Evolutionary conservation across 2,329 filamentous ascomycete species (phyloP), one percentile per base, ranked within the genome.

Genomic region (Pestalotiopsis sp.): DNA sequence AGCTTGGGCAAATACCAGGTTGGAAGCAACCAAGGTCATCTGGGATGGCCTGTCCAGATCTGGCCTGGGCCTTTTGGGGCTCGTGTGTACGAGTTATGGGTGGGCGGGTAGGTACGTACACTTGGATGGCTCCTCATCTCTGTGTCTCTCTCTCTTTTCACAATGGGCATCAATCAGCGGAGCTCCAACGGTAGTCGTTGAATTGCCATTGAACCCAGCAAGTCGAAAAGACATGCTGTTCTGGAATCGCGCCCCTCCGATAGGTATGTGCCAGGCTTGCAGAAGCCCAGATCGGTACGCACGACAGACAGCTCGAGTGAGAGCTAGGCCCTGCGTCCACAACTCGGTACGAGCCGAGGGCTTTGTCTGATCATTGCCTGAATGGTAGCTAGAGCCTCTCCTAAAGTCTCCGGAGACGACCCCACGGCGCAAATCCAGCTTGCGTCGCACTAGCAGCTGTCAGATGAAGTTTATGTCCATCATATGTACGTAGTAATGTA

Each of bases 271-370:
- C 30, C 30, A 35, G 30, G 30, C 30, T 35, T 58, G 56, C 26
- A 58, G 22, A 35, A 10, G 24, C 24, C 22, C 22, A 17, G 10
- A 57, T 20, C 17, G 20, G 22, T 52, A 52, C 44, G 20, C 20
- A 20, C 44, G 17, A n/a, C 9, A 20, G 44, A 52, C 17, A n/a
- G 44, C 20, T n/a, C 20, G 10, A 20, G 17, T 20, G 17, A n/a
- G 17, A 22, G 44, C 30, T 35, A 35, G 20, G 44, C 44, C 44
- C 44, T 52, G 44, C 44, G 44, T 52, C 44, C 44, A 52, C 44
- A 44, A 58, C 56, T 58, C 56, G 56, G 56, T 58, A 58, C 56
- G 56, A 58, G 26, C 56, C 56, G 56, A 58, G 26, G 26, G 26
- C 22, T 58, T 17, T 58, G 56, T 58, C 56, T 52, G 44, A 52